These are phyloP conservation scores for Caryopteris hybrid DNA, from an alignment of 305 asterid genomes.

Conservation along the genomic window DNA sequence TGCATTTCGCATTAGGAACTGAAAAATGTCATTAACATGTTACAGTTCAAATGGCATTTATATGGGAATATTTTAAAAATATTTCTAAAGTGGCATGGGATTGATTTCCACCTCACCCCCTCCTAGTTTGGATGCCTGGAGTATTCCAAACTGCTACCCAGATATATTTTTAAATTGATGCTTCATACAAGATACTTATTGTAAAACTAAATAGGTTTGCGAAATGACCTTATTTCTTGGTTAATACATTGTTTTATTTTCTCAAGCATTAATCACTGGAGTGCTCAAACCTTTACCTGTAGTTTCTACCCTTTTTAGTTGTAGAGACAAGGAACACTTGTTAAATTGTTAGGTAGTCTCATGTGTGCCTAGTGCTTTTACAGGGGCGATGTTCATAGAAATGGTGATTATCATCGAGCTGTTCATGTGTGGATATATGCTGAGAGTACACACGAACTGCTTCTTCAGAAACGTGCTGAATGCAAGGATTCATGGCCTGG, in stretches of 20 bases:
- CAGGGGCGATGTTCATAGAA: conserved; percentile 76
- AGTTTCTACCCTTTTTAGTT: background rate
- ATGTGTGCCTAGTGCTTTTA: conserved; percentile 11
- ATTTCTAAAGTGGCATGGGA: background rate
- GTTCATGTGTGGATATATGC: conserved; percentile 94
- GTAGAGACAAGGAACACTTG: background rate
- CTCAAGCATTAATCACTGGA: background rate
- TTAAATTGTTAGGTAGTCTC: background rate
- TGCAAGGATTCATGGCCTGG: conserved; percentile 97
- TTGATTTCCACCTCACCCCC: too few species aligned
- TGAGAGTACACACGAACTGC: conserved; percentile 81
- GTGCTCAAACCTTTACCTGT: background rate
- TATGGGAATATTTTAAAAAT: background rate
- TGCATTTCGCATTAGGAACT: background rate
- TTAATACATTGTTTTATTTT: background rate
- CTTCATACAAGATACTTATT: background rate
- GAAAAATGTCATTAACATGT: too few species aligned
- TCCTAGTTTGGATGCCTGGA: background rate
- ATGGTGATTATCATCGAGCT: conserved; percentile 93
- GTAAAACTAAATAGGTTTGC: background rate
- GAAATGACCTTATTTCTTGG: background rate
- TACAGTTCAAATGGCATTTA: too few species aligned
- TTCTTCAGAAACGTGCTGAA: conserved; percentile 75
- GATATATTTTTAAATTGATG: background rate
- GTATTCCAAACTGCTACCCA: background rate